phyloP scores from a whole-genome alignment of 495 filamentous ascomycete genomes.

The Hypoxylon perforatum region DNA sequence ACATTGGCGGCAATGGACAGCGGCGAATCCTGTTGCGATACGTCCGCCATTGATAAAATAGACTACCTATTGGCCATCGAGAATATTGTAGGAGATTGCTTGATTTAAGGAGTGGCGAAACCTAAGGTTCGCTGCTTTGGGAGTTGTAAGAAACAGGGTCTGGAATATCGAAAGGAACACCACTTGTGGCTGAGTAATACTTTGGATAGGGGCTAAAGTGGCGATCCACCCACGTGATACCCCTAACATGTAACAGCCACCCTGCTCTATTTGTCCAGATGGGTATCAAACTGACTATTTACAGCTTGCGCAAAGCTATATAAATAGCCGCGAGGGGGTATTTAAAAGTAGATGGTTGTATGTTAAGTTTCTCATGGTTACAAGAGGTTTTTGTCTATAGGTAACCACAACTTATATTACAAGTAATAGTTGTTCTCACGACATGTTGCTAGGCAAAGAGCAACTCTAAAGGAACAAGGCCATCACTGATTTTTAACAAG shows the following conservation, averaged over 20 bases:
- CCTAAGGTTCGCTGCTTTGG: not conserved
- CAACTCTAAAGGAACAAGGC: too few relatives aligned
- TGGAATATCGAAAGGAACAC: not conserved
- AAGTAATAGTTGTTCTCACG: too few relatives aligned
- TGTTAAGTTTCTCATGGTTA: too few relatives aligned
- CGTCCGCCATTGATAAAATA: slow-evolving; percentile 33
- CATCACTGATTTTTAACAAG: too few relatives aligned
- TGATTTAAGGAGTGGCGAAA: not conserved
- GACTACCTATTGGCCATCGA: not conserved
- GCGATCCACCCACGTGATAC: slow-evolving; percentile 28
- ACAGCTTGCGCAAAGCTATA: too few relatives aligned
- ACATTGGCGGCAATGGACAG: slow-evolving; percentile 49
- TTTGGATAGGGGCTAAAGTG: not conserved
- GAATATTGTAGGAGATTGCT: not conserved
- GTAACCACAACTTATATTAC: too few relatives aligned
- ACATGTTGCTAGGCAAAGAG: too few relatives aligned
- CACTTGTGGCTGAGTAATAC: slow-evolving; percentile 4
- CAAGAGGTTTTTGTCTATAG: too few relatives aligned
- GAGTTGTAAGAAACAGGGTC: not conserved
- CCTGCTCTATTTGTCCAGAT: not conserved
- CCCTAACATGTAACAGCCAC: slow-evolving; percentile 16
- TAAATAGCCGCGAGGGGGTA: too few relatives aligned
- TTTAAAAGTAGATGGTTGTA: too few relatives aligned
- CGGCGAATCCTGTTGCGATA: slow-evolving; percentile 39
- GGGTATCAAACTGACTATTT: too few relatives aligned